Evolutionary conservation across 2,329 filamentous ascomycete species (phyloP).

Genomic region (Stagonosporopsis chrysanthemi): DNA sequence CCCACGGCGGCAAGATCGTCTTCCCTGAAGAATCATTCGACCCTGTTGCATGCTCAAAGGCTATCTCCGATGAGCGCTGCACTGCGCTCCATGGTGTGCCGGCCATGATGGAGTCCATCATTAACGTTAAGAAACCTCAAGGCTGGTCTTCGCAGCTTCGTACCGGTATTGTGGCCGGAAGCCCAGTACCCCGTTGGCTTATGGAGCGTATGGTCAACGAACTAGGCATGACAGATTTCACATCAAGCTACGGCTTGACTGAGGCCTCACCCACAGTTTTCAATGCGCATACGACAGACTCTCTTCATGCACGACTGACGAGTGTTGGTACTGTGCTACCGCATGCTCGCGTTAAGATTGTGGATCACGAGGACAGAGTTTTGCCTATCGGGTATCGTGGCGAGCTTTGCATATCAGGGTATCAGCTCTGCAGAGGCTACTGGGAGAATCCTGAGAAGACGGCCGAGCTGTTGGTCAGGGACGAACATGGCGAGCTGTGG

Average conservation of each 20-base stretch:
- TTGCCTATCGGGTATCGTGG: slow-evolving; percentile 73
- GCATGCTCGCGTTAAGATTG: slow-evolving; percentile 76
- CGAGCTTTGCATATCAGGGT: slow-evolving; percentile 80
- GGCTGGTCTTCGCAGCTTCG: slow-evolving; percentile 61
- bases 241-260: slow-evolving; percentile 66
- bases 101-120: slow-evolving; percentile 79
- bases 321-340: slow-evolving; percentile 81
- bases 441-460: slow-evolving; percentile 77
- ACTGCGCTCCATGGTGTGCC: slow-evolving; percentile 83
- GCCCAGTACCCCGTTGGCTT: slow-evolving; percentile 75
- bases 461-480: slow-evolving; percentile 72
- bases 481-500: slow-evolving; percentile 62
- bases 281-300: slow-evolving; percentile 78
- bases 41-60: slow-evolving; percentile 68
- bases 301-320: slow-evolving; percentile 69
- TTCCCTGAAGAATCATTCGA: slow-evolving; percentile 78
- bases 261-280: slow-evolving; percentile 83
- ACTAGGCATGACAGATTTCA: slow-evolving; percentile 78
- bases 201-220: slow-evolving; percentile 76
- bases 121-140: slow-evolving; percentile 57
- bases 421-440: slow-evolving; percentile 73
- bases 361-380: slow-evolving; percentile 70
- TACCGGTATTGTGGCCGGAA: slow-evolving; percentile 81
- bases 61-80: slow-evolving; percentile 61
- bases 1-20: slow-evolving; percentile 77